Evolutionary conservation across 805 yeast species (phyloP).

Genomic region (Vanderwaltozyma verrucispora): DNA sequence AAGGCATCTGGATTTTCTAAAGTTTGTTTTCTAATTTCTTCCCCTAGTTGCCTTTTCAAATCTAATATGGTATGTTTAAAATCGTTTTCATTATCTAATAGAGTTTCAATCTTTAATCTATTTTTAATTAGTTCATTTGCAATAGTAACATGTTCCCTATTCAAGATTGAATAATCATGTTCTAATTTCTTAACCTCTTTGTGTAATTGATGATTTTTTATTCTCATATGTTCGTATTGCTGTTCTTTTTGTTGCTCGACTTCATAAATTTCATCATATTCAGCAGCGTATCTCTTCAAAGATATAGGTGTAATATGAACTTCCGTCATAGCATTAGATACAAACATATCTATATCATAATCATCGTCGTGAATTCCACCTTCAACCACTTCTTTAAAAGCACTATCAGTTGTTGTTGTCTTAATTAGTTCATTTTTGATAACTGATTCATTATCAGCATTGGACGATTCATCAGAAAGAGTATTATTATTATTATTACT

Average conservation of each 20-base stretch:
- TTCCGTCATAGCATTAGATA: constrained; percentile 58
- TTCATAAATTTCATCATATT: constrained; percentile 63
- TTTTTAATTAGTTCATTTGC: constrained; percentile 83
- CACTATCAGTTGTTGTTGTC: constrained; percentile 1
- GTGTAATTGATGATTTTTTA: constrained; percentile 61
- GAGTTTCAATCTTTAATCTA: constrained; percentile 62
- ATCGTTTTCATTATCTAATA: constrained; percentile 64
- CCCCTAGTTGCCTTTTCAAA: constrained; percentile 33
- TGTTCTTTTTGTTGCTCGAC: constrained; percentile 54
- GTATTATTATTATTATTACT: no score
- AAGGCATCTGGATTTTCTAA: constrained; percentile 29
- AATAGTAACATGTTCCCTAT: constrained; percentile 73
- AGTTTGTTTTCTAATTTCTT: constrained; percentile 21
- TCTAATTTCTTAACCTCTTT: constrained; percentile 67
- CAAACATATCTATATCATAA: constrained; percentile 65
- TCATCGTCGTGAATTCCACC: constrained; percentile 16
- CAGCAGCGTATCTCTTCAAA: constrained; percentile 58
- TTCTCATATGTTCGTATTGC: constrained; percentile 52
- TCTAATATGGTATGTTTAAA: constrained; percentile 40
- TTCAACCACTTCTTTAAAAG: background rate
- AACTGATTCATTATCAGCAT: constrained; percentile 9
- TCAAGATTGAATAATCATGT: constrained; percentile 54
- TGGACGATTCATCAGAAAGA: constrained; percentile 1
- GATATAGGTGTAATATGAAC: constrained; percentile 65
- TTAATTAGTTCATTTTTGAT: constrained; percentile 9